Base-by-base conservation (phyloP, 2,329 filamentous ascomycete genomes). In the Cercospora sp. region DNA sequence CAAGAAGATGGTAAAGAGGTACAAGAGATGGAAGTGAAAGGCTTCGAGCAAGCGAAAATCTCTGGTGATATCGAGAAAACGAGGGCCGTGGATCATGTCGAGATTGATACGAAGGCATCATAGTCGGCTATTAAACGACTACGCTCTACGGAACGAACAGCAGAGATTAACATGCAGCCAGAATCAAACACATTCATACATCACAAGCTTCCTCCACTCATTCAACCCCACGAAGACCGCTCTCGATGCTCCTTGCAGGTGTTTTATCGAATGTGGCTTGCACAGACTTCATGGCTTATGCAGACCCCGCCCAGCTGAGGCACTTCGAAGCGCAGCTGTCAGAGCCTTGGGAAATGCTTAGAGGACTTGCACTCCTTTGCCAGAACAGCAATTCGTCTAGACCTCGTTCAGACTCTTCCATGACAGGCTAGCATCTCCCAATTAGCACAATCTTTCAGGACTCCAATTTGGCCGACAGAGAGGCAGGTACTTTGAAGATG, bases 1-100 rank as follows among this genome's bases (percentile, higher is more conserved):
- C 68, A 73, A 20, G 75, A 80, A 31, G 70, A 65, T 23, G 36
- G 64, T 1, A 69, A 68, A n/a, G 68, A 63, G 3, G 66, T 70
- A 13, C 3, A 57, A 48, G 63, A 59, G 3, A 42, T 70, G 23
- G 68, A 70, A 23, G 42, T 18, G 23, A 64, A 64, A 7, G 45
- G 65, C 5, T 66, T 60, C 16, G 67, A 30, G 13, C 36, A 18
- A 30, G 23, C 59, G 12, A 20, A 64, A 4, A 31, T 26, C 13
- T 33, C 40, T 55, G 60, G 18, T n/a, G 68, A 66, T 23, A 40
- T 66, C 6, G 68, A 70, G 60, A 70, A 70, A 31, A 60, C 60
- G 48, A 60, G 42, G 23, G 51, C 60, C 28, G 60, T 70, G n/a
- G 58, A 64, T 4, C 65, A 69, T 63, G 62, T 69, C 20, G 68